These are phyloP conservation scores for Eutypella sp. DNA, from an alignment of 2,329 filamentous ascomycete species.

Conservation along the genomic window DNA sequence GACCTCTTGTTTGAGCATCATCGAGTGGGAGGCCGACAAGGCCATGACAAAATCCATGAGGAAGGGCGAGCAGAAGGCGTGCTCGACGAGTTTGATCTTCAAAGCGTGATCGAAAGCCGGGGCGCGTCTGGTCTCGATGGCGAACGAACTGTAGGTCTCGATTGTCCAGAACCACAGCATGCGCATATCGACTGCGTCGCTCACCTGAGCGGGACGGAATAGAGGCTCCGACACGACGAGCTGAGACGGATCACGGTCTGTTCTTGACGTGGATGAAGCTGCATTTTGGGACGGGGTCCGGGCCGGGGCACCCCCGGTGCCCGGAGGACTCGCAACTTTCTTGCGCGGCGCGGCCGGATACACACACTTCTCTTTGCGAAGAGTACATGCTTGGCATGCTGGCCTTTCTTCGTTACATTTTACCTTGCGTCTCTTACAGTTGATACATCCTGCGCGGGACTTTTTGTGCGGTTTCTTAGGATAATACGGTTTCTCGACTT, in stretches of 20 bases:
- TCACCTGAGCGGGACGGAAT: constrained; percentile 28
- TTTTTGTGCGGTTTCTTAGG: constrained; percentile 52
- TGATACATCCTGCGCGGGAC: constrained; percentile 44
- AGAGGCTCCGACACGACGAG: constrained; percentile 29
- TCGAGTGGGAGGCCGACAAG: constrained; percentile 45
- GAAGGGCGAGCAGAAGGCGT: constrained; percentile 48
- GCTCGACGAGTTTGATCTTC: constrained; percentile 40
- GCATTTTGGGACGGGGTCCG: background rate
- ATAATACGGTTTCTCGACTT: constrained; percentile 29
- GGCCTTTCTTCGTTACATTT: constrained; percentile 47
- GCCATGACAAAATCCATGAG: constrained; percentile 52
- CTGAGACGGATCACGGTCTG: background rate
- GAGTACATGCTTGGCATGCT: constrained; percentile 42
- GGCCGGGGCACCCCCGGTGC: background rate
- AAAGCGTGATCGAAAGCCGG: constrained; percentile 38
- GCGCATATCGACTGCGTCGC: constrained; percentile 42
- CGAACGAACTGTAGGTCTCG: constrained; percentile 42
- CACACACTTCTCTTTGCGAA: constrained; percentile 43
- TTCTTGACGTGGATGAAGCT: background rate
- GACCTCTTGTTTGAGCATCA: constrained; percentile 33
- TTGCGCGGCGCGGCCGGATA: constrained; percentile 30
- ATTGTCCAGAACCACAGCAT: constrained; percentile 52
- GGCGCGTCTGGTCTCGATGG: constrained; percentile 31
- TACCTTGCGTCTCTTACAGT: constrained; percentile 6
- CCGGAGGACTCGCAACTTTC: background rate